A percentile compares a stretch with the other conserved stretches of the same genome.
These are phyloP conservation scores for Trypanosoma brucei DNA, from an alignment of 208 protist species.

Conservation along the genomic window DNA sequence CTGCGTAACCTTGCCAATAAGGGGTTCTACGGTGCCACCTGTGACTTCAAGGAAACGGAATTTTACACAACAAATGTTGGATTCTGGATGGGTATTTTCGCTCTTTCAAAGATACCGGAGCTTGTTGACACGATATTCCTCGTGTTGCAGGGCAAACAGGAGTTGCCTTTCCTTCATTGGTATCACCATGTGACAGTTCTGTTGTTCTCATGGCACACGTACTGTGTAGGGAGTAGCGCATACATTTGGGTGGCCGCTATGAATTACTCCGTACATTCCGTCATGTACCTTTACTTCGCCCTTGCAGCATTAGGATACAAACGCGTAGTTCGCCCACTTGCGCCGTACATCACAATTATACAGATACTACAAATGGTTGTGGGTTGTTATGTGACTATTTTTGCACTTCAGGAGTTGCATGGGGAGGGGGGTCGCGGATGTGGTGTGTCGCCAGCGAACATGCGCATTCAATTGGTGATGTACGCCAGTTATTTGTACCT, in stretches of 20 bases:
- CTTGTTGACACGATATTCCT: slow-evolving; percentile 70
- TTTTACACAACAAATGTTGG: slow-evolving; percentile 29
- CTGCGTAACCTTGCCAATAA: slow-evolving; percentile 13
- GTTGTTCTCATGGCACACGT: slow-evolving; percentile 45
- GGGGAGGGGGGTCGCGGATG: slow-evolving; percentile 34
- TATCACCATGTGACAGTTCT: slow-evolving; percentile 44
- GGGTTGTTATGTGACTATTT: slow-evolving; percentile 22
- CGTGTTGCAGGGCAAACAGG: slow-evolving; percentile 46
- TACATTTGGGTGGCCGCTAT: slow-evolving; percentile 31
- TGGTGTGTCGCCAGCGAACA: slow-evolving; percentile 46
- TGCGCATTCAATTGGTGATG: slow-evolving; percentile 76
- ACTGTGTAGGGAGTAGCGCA: slow-evolving; percentile 12
- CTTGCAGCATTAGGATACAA: slow-evolving; percentile 20
- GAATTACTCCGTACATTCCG: slow-evolving; percentile 39
- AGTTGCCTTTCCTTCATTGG: slow-evolving; percentile 80
- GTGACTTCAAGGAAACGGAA: slow-evolving; percentile 19
- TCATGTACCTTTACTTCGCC: slow-evolving; percentile 43
- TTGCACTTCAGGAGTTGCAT: slow-evolving; percentile 16
- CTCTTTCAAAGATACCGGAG: slow-evolving; percentile 58
- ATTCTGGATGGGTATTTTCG: slow-evolving; percentile 41
- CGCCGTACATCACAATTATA: slow-evolving; percentile 30
- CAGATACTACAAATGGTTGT: slow-evolving; percentile 43
- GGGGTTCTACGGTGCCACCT: slow-evolving; percentile 23
- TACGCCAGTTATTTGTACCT: slow-evolving; percentile 92
- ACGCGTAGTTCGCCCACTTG: slow-evolving; percentile 15